Base-by-base conservation (phyloP, 768 basidiomycete genomes). In the Dacryopinax spathularia region DNA sequence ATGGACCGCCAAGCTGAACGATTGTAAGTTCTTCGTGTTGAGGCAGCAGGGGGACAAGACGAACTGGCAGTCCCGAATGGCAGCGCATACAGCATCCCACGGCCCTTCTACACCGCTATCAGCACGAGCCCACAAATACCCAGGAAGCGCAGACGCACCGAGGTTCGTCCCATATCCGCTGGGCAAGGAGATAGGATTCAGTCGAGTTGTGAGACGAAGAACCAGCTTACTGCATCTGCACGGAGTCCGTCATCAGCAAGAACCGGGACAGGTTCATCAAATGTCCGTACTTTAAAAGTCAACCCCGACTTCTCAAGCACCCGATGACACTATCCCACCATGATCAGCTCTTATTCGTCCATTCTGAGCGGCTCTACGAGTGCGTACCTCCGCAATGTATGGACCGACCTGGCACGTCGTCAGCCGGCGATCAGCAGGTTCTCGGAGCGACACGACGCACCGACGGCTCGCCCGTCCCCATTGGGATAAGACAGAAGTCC, bases 131-230 rank as follows among this genome's bases (percentile, higher is more conserved):
- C 15, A 37, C 16, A 35, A 31, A 20, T 18, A 3, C 35, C 18
- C 31, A 65, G 4, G 44, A 56, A 33, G 2, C 20, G 10, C 20
- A n/a, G 7, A 70, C 75, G 43, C 67, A 81, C 89, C 91, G 37
- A 95, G 69, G 71, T 95, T 95, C 0, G 94, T 96, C 22, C 93
- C 93, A 70, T 94, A 96, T 4, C 90, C 91, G 69, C 91, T 91
- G 37, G 65, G 16, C 31, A 1, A 29, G 31, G 35, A 68, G 61
- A 43, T 41, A 64, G n/a, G 12, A 18, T 9, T n/a, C 22, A 33
- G 20, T 61, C n/a, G 16, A 9, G 34, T 29, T 25, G 34, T 34
- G 37, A 27, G 27, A 48, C 18, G 35, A 37, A 10, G 25, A 25
- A 4, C 39, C 37, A 15, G 73, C 81, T 80, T 72, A 84, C 87